Percentiles rank a stretch among this genome's conserved stretches.
Evolutionary conservation across 345 rosid genomes (phyloP).

Genomic region (Salix dunnii): DNA sequence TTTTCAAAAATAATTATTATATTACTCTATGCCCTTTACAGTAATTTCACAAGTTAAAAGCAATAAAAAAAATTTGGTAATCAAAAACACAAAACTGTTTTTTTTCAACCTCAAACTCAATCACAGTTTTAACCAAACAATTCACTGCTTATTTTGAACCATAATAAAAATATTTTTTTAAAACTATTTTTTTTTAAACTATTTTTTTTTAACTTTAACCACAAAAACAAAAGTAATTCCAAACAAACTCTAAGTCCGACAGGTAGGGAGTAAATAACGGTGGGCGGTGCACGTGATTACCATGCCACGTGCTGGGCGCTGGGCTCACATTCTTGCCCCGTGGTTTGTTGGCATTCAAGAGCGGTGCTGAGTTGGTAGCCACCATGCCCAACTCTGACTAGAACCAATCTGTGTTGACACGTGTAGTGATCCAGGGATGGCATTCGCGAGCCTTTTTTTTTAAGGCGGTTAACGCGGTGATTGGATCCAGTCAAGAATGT

Average conservation of each 20-base stretch:
- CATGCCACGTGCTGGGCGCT: conserved; percentile 1
- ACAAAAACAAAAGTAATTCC: too few relatives aligned
- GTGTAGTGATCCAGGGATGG: conserved; percentile 12
- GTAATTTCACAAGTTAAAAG: too few relatives aligned
- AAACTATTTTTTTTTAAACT: too few relatives aligned
- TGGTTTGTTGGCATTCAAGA: conserved; percentile 16
- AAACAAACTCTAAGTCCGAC: conserved; percentile 16
- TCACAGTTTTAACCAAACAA: too few relatives aligned
- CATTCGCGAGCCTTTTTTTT: not conserved
- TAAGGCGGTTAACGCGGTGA: conserved; percentile 31
- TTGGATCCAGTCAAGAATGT: not conserved
- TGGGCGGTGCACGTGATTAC: conserved; percentile 12
- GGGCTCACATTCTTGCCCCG: not conserved
- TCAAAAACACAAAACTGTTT: too few relatives aligned
- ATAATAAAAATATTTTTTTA: too few relatives aligned
- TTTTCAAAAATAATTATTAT: too few relatives aligned
- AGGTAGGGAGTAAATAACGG: conserved; percentile 8
- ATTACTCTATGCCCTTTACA: too few relatives aligned
- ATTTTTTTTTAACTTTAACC: too few relatives aligned
- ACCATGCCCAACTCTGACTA: not conserved
- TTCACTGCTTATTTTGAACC: too few relatives aligned
- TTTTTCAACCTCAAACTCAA: too few relatives aligned
- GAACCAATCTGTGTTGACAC: not conserved
- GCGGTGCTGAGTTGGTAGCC: conserved; percentile 29
- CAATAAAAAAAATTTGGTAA: too few relatives aligned